Percentiles rank a stretch among this genome's conserved stretches.
phyloP scores from a whole-genome alignment of 1,284 basidiomycete genomes.

The Moesziomyces sp. region DNA sequence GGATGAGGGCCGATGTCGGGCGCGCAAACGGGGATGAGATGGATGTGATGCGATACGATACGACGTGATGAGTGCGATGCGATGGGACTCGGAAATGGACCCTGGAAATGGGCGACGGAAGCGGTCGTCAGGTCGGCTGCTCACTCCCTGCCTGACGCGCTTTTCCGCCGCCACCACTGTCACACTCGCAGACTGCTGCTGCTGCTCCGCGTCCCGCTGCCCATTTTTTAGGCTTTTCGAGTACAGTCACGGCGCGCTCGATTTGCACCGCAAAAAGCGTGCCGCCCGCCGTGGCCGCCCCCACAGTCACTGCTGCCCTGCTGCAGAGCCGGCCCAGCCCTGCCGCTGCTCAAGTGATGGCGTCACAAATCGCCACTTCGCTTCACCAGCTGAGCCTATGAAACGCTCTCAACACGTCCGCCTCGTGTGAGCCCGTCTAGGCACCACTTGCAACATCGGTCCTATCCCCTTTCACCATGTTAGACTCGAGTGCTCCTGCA shows the following conservation, averaged over 20 bases:
- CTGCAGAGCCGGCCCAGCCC: not conserved
- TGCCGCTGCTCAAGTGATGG: not conserved
- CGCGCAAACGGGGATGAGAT: not conserved
- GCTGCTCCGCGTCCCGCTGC: not conserved
- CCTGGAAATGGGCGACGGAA: slow-evolving; percentile 34
- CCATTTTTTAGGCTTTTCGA: not conserved
- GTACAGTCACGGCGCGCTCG: not conserved
- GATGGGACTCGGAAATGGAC: slow-evolving; percentile 28
- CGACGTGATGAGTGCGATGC: slow-evolving; percentile 1
- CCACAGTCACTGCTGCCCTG: not conserved
- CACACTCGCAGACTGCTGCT: no score
- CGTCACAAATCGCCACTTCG: not conserved
- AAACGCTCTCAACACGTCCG: no score
- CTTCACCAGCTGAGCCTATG: not conserved
- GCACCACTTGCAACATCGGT: no score
- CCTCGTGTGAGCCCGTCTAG: not conserved
- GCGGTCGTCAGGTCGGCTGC: slow-evolving; percentile 1
- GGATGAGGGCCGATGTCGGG: slow-evolving; percentile 3
- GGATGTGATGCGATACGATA: slow-evolving; percentile 15
- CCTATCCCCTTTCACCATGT: no score
- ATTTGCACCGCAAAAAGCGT: not conserved
- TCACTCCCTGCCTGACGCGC: slow-evolving; percentile 15
- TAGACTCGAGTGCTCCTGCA: no score
- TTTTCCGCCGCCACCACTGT: slow-evolving; percentile 1
- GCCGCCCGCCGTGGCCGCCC: no score